These are phyloP conservation scores for Phytophthora palmivora DNA, from an alignment of 352 stramenopile species.

Conservation along the genomic window DNA sequence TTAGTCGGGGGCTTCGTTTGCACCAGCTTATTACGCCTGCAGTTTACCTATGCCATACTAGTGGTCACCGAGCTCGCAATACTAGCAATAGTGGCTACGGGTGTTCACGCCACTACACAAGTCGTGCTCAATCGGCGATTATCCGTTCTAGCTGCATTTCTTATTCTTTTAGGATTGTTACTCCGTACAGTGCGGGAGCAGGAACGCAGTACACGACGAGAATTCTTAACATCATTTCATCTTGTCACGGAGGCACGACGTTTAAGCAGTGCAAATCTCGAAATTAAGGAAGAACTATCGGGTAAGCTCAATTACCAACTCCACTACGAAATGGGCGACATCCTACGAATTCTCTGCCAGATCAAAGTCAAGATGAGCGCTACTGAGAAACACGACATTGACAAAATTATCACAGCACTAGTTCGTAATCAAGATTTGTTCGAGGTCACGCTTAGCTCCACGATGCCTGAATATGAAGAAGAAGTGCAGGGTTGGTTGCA, in stretches of 20 bases:
- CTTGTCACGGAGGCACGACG: constrained; percentile 62
- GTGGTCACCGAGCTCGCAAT: constrained; percentile 48
- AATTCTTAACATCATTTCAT: constrained; percentile 65
- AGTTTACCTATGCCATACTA: constrained; percentile 61
- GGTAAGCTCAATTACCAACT: constrained; percentile 69
- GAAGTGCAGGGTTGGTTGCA: constrained; percentile 77
- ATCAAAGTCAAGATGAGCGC: constrained; percentile 70
- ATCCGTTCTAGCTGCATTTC: constrained; percentile 38
- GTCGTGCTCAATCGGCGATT: constrained; percentile 33
- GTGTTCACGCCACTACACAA: constrained; percentile 27
- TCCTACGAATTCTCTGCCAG: constrained; percentile 72
- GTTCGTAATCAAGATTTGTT: constrained; percentile 74
- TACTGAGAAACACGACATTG: constrained; percentile 58
- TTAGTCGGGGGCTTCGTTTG: constrained; percentile 46
- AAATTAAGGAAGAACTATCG: constrained; percentile 72
- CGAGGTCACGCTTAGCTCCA: constrained; percentile 58
- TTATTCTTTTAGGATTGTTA: constrained; percentile 42
- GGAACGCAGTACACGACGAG: constrained; percentile 48
- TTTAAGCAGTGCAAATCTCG: constrained; percentile 71
- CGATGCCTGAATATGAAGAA: constrained; percentile 68
- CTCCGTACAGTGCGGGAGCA: constrained; percentile 53
- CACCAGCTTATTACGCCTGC: constrained; percentile 53
- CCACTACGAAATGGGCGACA: constrained; percentile 80
- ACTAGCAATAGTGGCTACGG: constrained; percentile 41
- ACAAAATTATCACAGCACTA: constrained; percentile 78